Percentiles rank a stretch among this genome's conserved stretches.
Evolutionary conservation across 2,329 filamentous ascomycete species (phyloP).

Genomic region (Mycosphaerelloides madeirae): DNA sequence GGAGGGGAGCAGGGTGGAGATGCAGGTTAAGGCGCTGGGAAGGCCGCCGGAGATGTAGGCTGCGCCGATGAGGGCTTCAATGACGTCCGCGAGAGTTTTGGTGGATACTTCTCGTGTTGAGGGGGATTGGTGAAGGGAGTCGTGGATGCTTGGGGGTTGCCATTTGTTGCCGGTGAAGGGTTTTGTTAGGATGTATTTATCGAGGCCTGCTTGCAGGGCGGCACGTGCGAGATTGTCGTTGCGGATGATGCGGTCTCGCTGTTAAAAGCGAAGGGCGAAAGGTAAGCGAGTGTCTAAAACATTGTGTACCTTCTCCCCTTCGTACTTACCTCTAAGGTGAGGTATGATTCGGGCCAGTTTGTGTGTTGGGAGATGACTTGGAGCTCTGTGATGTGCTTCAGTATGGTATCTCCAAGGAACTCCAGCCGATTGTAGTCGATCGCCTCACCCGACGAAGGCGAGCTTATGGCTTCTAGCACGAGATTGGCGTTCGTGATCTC

Average conservation of each 20-base stretch:
- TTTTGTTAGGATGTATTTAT: slow-evolving; percentile 66
- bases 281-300: too few relatives aligned
- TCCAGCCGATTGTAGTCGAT: slow-evolving; percentile 79
- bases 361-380: slow-evolving; percentile 59
- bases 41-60: slow-evolving; percentile 66
- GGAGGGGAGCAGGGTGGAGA: slow-evolving; percentile 62
- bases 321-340: slow-evolving; percentile 62
- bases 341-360: slow-evolving; percentile 69
- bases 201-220: slow-evolving; percentile 59
- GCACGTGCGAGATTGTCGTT: slow-evolving; percentile 69
- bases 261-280: too few relatives aligned
- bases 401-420: slow-evolving; percentile 76
- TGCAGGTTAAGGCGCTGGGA: slow-evolving; percentile 57
- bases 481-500: slow-evolving; percentile 55
- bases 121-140: slow-evolving; percentile 33
- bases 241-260: slow-evolving; percentile 63
- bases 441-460: slow-evolving; percentile 55
- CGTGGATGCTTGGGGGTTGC: slow-evolving; percentile 58
- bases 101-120: slow-evolving; percentile 53
- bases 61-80: slow-evolving; percentile 79
- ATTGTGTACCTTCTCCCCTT: too few relatives aligned
- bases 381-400: slow-evolving; percentile 69
- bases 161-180: slow-evolving; percentile 67
- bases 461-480: slow-evolving; percentile 65
- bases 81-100: slow-evolving; percentile 80